Conservation (phyloP, 768 basidiomycete species). For the Termitomyces sp. region DNA sequence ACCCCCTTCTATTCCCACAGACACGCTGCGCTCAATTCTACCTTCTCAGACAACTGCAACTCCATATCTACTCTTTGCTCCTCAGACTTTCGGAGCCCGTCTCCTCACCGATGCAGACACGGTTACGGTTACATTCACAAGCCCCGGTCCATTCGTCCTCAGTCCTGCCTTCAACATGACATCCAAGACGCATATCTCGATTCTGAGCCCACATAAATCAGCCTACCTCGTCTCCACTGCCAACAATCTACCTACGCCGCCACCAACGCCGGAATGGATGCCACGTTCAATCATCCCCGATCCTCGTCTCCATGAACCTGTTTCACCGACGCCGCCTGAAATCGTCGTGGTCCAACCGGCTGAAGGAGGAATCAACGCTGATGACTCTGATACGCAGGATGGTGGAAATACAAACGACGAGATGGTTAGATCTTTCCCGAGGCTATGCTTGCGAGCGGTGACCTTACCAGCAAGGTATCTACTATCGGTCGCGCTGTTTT, state of each 20-base stretch:
- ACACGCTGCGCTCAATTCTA: slow-evolving; percentile 11
- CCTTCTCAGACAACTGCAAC: background rate
- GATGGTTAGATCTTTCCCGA: background rate
- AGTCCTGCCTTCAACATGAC: slow-evolving; percentile 24
- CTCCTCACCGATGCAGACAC: slow-evolving; percentile 14
- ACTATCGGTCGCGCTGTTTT: background rate
- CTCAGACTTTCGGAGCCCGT: slow-evolving; percentile 6
- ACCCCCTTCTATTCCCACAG: slow-evolving; percentile 3
- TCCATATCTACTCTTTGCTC: slow-evolving; percentile 19
- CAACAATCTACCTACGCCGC: slow-evolving; percentile 33
- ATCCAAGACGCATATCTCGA: slow-evolving; percentile 25
- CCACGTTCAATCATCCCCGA: slow-evolving; percentile 7
- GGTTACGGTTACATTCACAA: slow-evolving; percentile 3
- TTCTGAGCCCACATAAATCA: slow-evolving; percentile 29
- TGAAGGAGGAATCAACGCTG: background rate
- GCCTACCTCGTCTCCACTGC: slow-evolving; percentile 11
- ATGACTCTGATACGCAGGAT: background rate
- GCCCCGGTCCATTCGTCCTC: slow-evolving; percentile 21
- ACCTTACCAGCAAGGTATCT: background rate
- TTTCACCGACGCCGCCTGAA: background rate
- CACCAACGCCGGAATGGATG: slow-evolving; percentile 31
- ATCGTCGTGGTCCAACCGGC: background rate
- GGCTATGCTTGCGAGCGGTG: background rate
- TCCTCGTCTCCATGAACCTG: background rate
- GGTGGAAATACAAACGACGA: background rate